A percentile compares a stretch with the other conserved stretches of the same genome.
Evolutionary conservation across 306 rosid species (phyloP).

Genomic region (Rosa lucieae): DNA sequence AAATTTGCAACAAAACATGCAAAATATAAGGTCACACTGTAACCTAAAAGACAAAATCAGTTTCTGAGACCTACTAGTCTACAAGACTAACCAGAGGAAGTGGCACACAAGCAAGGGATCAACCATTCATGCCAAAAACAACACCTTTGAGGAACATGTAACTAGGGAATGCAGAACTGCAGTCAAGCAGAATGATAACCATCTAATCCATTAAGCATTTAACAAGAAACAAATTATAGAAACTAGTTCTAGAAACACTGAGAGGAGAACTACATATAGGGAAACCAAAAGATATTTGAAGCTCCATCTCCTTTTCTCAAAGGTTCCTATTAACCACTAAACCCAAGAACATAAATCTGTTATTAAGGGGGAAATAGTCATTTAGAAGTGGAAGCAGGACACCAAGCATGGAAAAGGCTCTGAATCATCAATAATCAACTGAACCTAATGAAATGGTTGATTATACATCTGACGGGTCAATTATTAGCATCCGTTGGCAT

Average conservation of each 20-base stretch:
- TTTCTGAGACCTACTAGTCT: not conserved
- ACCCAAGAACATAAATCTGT: not conserved
- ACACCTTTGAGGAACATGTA: not conserved
- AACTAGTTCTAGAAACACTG: not conserved
- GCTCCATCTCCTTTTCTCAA: not conserved
- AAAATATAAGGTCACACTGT: not conserved
- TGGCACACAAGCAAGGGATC: not conserved
- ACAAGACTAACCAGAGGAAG: not conserved
- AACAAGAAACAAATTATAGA: not conserved
- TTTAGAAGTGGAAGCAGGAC: not conserved
- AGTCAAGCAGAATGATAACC: not conserved
- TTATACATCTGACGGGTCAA: not conserved
- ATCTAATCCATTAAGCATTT: not conserved
- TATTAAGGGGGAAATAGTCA: not conserved
- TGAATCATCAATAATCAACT: not conserved
- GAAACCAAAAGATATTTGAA: not conserved
- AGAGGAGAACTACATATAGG: not conserved
- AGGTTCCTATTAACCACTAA: not conserved
- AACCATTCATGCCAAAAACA: not conserved
- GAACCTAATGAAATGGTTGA: not conserved
- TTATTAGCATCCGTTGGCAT: not conserved
- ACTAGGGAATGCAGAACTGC: constrained; percentile 1
- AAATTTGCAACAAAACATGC: constrained; percentile 2
- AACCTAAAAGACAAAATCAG: not conserved
- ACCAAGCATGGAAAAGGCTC: not conserved